A percentile compares a stretch with the other conserved stretches of the same genome.
Conservation (phyloP, 116 monocot species). For the Phalaenopsis hybrid region DNA sequence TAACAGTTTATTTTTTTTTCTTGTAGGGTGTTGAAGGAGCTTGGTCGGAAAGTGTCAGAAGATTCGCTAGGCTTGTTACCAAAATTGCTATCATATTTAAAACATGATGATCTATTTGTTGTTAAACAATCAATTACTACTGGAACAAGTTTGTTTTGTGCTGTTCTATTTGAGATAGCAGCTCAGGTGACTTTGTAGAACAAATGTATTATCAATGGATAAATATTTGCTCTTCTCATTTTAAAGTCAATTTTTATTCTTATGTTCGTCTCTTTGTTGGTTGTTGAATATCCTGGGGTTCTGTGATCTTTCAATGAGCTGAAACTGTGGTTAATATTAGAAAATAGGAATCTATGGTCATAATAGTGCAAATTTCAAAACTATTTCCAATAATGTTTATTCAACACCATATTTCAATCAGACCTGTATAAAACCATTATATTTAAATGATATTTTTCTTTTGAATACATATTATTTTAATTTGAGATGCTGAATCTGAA, state of each 20-base stretch:
- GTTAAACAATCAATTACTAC: constrained; percentile 74
- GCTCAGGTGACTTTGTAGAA: constrained; percentile 84
- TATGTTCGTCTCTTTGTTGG: background rate
- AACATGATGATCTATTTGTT: constrained; percentile 62
- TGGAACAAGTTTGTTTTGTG: constrained; percentile 77
- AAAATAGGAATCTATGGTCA: background rate
- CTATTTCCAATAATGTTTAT: background rate
- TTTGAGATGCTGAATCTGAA: background rate
- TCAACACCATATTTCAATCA: background rate
- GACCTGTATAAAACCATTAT: background rate
- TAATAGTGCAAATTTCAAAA: background rate
- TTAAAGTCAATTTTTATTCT: background rate
- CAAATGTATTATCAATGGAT: constrained; percentile 29
- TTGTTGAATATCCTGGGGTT: background rate
- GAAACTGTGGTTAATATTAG: background rate
- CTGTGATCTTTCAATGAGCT: background rate
- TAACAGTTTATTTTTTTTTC: background rate
- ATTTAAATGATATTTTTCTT: background rate
- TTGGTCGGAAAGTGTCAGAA: constrained; percentile 41
- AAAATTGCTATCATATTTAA: constrained; percentile 64
- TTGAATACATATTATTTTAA: background rate
- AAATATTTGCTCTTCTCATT: constrained; percentile 13
- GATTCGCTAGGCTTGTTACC: constrained; percentile 60
- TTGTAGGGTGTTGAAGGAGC: constrained; percentile 69
- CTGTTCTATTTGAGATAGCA: constrained; percentile 90